A percentile compares a stretch with the other conserved stretches of the same genome.
Evolutionary conservation across 2,329 filamentous ascomycete genomes (phyloP).

Genomic region (Pseudogymnoascus verrucosus): DNA sequence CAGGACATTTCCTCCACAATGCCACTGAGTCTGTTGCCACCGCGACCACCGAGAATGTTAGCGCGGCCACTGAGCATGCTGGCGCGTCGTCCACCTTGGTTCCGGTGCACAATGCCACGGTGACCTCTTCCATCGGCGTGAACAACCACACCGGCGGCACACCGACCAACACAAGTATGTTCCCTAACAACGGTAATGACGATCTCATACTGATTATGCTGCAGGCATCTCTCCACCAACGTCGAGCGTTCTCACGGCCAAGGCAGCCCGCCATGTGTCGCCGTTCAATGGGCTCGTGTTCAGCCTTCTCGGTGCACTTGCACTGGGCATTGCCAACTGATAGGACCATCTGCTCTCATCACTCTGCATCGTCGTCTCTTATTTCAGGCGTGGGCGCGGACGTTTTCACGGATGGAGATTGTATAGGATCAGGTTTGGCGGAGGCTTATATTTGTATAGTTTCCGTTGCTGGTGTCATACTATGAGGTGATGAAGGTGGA

Average conservation of each 20-base stretch:
- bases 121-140: not conserved
- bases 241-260: not conserved
- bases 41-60: not conserved
- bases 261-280: not conserved
- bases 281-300: not conserved
- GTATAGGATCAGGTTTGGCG: conserved; percentile 6
- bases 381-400: not conserved
- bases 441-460: conserved; percentile 8
- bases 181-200: not conserved
- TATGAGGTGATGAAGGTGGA: not conserved
- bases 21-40: not conserved
- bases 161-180: conserved; percentile 2
- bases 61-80: not conserved
- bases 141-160: not conserved
- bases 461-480: conserved; percentile 2
- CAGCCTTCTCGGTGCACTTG: not conserved
- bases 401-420: not conserved
- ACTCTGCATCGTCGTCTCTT: conserved; percentile 1
- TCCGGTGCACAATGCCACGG: not conserved
- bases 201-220: not conserved
- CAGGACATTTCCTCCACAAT: not conserved
- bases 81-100: not conserved
- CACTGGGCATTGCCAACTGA: not conserved
- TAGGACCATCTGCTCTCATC: not conserved
- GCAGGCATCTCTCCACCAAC: not conserved